phyloP scores from a whole-genome alignment of 1,139 yeast species.

The Saccharomycopsis hybrid region DNA sequence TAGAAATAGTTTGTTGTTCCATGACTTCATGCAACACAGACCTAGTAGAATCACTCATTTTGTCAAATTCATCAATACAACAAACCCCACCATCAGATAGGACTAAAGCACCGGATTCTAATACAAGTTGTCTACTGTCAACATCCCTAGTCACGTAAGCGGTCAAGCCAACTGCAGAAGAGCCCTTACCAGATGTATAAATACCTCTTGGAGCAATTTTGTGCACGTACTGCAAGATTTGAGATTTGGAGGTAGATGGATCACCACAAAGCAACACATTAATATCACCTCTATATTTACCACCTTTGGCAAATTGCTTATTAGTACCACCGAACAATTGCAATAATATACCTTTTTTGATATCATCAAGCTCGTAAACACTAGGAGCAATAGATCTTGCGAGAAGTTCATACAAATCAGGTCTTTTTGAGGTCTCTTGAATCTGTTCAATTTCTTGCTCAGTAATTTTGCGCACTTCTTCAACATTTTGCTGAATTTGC shows the following conservation, averaged over 20 bases:
- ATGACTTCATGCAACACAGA: conserved; percentile 96
- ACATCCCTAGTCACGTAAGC: conserved; percentile 94
- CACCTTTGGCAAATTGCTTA: conserved; percentile 83
- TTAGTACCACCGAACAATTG: conserved; percentile 96
- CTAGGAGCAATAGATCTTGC: conserved; percentile 94
- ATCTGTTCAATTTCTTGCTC: conserved; percentile 65
- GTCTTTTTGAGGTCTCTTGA: conserved; percentile 53
- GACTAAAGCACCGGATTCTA: conserved; percentile 95
- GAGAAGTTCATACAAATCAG: conserved; percentile 79
- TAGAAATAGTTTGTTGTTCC: conserved; percentile 98
- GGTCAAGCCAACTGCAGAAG: conserved; percentile 97
- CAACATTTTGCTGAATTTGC: conserved; percentile 48
- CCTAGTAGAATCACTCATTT: conserved; percentile 91
- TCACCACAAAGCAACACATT: conserved; percentile 92
- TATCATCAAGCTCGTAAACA: conserved; percentile 92
- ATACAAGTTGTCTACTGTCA: conserved; percentile 86
- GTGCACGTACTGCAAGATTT: conserved; percentile 87
- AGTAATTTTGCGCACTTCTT: conserved; percentile 64
- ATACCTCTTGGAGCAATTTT: conserved; percentile 97
- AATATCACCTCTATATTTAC: conserved; percentile 92
- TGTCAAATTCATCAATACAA: conserved; percentile 97
- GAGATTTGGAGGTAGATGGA: conserved; percentile 97
- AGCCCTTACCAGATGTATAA: conserved; percentile 96
- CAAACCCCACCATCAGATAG: conserved; percentile 97
- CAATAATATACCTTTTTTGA: conserved; percentile 85